A percentile compares a stretch with the other conserved stretches of the same genome.
Evolutionary conservation across 2,329 filamentous ascomycete genomes (phyloP).

Genomic region (Exophiala alcalophila): DNA sequence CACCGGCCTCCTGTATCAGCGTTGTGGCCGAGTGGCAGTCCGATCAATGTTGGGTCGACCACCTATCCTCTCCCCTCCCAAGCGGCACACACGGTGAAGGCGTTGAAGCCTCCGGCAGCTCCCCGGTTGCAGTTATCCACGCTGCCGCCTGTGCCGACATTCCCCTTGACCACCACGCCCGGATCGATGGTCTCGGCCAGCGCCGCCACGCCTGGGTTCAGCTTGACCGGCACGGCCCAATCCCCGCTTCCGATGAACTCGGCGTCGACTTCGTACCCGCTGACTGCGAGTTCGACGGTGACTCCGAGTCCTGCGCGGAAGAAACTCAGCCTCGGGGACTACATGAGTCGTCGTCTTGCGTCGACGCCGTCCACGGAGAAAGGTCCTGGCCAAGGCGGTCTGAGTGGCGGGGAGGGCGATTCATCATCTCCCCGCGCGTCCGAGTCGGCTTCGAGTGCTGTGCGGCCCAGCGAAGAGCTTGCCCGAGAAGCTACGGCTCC

Average conservation of each 20-base stretch:
- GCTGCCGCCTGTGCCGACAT: slow-evolving; percentile 30
- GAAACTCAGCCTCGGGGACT: slow-evolving; percentile 51
- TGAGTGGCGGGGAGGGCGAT: slow-evolving; percentile 7
- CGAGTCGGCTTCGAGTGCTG: not conserved
- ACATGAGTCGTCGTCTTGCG: slow-evolving; percentile 41
- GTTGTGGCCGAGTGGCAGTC: slow-evolving; percentile 14
- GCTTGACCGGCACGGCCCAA: slow-evolving; percentile 35
- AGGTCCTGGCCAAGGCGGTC: slow-evolving; percentile 32
- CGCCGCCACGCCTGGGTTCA: slow-evolving; percentile 28
- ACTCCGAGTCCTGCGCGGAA: slow-evolving; percentile 51
- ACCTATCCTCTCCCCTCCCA: slow-evolving; percentile 30
- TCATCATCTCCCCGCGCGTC: slow-evolving; percentile 4
- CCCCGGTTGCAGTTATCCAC: slow-evolving; percentile 41
- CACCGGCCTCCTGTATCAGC: slow-evolving; percentile 18
- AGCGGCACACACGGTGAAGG: slow-evolving; percentile 28
- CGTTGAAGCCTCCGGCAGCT: slow-evolving; percentile 26
- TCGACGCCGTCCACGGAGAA: slow-evolving; percentile 43
- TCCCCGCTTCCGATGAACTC: slow-evolving; percentile 33
- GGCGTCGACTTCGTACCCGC: slow-evolving; percentile 32
- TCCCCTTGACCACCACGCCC: slow-evolving; percentile 29
- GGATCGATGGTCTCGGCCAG: slow-evolving; percentile 33
- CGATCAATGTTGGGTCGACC: slow-evolving; percentile 16
- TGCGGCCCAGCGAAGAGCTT: slow-evolving; percentile 2
- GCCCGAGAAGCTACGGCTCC: slow-evolving; percentile 7
- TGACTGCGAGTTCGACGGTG: slow-evolving; percentile 32